A percentile compares a stretch with the other conserved stretches of the same genome.
Evolutionary conservation across 345 rosid species (phyloP).

Genomic region (Acer yangbiense): DNA sequence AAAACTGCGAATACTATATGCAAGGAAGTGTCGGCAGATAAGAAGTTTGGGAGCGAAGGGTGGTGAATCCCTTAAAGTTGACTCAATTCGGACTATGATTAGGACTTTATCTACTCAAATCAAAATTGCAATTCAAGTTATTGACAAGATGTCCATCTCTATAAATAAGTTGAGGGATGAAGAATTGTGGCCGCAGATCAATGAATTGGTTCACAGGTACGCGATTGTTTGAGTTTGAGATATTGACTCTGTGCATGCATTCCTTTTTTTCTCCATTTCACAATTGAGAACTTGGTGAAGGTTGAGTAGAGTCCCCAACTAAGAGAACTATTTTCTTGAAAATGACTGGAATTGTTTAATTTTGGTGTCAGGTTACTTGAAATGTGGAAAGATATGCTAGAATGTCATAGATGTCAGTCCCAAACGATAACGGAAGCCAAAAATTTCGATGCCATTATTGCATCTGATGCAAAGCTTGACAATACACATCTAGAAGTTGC

Average conservation of each 20-base stretch:
- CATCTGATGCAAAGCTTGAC: conserved; percentile 33
- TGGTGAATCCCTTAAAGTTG: conserved; percentile 42
- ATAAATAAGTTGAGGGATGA: conserved; percentile 62
- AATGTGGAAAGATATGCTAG: conserved; percentile 75
- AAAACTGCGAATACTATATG: conserved; percentile 50
- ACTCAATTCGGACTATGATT: conserved; percentile 36
- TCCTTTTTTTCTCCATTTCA: not conserved
- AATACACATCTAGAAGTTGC: conserved; percentile 51
- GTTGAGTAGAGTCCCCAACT: not conserved
- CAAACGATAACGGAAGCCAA: conserved; percentile 42
- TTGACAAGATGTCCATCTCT: conserved; percentile 51
- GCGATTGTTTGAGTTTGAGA: conserved; percentile 3
- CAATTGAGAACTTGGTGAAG: not conserved
- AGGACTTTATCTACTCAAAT: conserved; percentile 52
- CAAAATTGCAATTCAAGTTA: conserved; percentile 59
- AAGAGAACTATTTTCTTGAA: too few species aligned
- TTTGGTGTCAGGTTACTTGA: conserved; percentile 40
- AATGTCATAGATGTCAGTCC: conserved; percentile 54
- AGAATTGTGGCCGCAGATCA: conserved; percentile 64
- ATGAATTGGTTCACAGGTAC: conserved; percentile 55
- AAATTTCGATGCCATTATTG: conserved; percentile 40
- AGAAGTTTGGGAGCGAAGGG: conserved; percentile 45
- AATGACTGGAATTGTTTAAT: too few species aligned
- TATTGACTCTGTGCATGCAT: not conserved
- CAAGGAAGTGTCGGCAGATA: conserved; percentile 49